These are phyloP conservation scores for Pezicula neosporulosa DNA, from an alignment of 2,329 filamentous ascomycete species.

Conservation along the genomic window DNA sequence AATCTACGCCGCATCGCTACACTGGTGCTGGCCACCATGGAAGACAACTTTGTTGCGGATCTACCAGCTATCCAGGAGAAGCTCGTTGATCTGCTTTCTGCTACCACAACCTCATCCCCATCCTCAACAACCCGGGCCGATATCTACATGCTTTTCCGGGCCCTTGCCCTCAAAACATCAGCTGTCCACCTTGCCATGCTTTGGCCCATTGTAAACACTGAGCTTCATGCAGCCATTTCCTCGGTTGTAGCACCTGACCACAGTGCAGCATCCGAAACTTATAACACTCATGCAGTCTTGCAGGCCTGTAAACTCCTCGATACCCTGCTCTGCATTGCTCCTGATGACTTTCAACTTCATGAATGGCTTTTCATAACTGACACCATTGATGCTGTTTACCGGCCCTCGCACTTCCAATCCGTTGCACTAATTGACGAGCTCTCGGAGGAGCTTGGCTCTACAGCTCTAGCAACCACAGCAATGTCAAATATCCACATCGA, in stretches of 20 bases:
- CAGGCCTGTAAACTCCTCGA: conserved; percentile 95
- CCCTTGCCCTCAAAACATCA: conserved; percentile 75
- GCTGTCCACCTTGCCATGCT: conserved; percentile 76
- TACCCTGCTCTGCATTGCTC: conserved; percentile 77
- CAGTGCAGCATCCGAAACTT: conserved; percentile 63
- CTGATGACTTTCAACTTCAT: conserved; percentile 96
- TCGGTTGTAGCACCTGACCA: conserved; percentile 68
- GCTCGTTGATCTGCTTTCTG: conserved; percentile 78
- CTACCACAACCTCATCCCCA: conserved; percentile 84
- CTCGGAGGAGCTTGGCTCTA: conserved; percentile 63
- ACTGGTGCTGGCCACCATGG: conserved; percentile 70
- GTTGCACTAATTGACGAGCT: conserved; percentile 81
- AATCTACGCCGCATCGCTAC: conserved; percentile 81
- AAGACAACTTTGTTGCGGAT: conserved; percentile 78
- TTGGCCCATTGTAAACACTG: conserved; percentile 87
- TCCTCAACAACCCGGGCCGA: conserved; percentile 87
- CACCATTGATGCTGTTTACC: conserved; percentile 93
- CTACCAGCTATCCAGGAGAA: conserved; percentile 74
- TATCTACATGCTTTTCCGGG: conserved; percentile 82
- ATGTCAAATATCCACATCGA: conserved; percentile 7
- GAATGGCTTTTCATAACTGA: conserved; percentile 98
- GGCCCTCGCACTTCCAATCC: conserved; percentile 64
- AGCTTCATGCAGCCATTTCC: conserved; percentile 76
- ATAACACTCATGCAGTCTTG: conserved; percentile 72
- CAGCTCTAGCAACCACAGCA: conserved; percentile 14